phyloP scores from a whole-genome alignment of 75 land plant genomes.

The Adiantum capillusveneris region DNA sequence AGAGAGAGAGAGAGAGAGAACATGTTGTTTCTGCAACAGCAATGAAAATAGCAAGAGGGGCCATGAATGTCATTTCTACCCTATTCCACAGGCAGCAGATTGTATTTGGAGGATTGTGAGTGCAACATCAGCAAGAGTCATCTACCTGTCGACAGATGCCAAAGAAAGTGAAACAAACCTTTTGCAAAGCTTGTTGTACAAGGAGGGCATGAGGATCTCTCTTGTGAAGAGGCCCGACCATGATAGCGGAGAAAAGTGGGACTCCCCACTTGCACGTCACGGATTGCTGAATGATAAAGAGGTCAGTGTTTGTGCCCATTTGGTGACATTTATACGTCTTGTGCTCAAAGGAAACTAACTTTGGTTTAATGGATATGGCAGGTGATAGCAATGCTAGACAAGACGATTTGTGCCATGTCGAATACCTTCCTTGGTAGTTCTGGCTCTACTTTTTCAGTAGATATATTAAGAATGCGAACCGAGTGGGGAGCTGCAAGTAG shows the following conservation, averaged over 20 bases:
- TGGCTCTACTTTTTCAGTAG: conserved; percentile 90
- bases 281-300: conserved; percentile 49
- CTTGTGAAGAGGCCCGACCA: conserved; percentile 68
- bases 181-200: conserved; percentile 47
- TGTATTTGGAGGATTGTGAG: conserved; percentile 61
- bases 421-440: conserved; percentile 68
- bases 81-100: conserved; percentile 85
- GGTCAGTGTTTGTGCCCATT: no score
- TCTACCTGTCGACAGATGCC: conserved; percentile 93
- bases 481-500: conserved; percentile 61
- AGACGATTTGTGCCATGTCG: conserved; percentile 78
- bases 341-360: no score
- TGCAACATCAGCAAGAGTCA: conserved; percentile 54
- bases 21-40: neutral
- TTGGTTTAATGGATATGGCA: no score
- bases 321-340: no score
- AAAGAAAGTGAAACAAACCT: conserved; percentile 73
- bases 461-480: conserved; percentile 63
- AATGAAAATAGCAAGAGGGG: conserved; percentile 13
- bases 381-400: conserved; percentile 96
- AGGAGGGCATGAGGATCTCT: conserved; percentile 50
- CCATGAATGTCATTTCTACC: conserved; percentile 62
- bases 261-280: conserved; percentile 65
- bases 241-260: conserved; percentile 78
- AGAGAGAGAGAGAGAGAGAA: conserved; percentile 4